Evolutionary conservation across 1,139 yeast genomes (phyloP).

Genomic region (Geotrichum siamense): DNA sequence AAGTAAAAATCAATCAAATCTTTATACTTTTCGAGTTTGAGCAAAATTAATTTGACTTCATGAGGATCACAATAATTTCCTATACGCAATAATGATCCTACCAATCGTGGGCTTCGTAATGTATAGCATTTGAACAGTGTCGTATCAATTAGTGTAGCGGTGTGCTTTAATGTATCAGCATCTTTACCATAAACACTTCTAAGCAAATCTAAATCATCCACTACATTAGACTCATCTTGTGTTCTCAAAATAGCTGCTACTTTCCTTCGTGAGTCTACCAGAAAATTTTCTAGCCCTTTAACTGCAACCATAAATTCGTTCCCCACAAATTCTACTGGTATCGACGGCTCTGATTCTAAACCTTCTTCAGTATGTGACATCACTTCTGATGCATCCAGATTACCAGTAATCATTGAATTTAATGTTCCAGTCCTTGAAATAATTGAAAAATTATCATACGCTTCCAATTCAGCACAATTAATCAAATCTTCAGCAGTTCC

Average conservation of each 20-base stretch:
- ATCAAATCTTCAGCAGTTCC: conserved; percentile 23
- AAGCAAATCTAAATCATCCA: conserved; percentile 23
- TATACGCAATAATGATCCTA: conserved; percentile 76
- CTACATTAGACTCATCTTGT: background rate
- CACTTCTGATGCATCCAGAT: background rate
- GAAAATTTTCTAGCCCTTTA: conserved; percentile 47
- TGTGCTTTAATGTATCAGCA: conserved; percentile 16
- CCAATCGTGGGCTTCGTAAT: conserved; percentile 56
- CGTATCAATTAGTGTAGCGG: conserved; percentile 63
- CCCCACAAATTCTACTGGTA: conserved; percentile 20
- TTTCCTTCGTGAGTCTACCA: conserved; percentile 47
- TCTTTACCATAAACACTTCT: conserved; percentile 18
- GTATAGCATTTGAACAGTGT: conserved; percentile 70
- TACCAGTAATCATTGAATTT: background rate
- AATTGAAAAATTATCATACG: conserved; percentile 2
- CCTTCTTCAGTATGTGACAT: conserved; percentile 1
- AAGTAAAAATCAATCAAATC: conserved; percentile 78
- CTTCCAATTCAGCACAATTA: conserved; percentile 18
- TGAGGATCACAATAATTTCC: conserved; percentile 65
- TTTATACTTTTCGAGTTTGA: conserved; percentile 45
- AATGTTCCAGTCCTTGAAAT: conserved; percentile 7
- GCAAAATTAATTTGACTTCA: conserved; percentile 52
- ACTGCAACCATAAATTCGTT: conserved; percentile 38
- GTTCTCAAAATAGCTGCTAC: conserved; percentile 30
- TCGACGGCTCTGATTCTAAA: conserved; percentile 1